A percentile compares a stretch with the other conserved stretches of the same genome.
phyloP scores from a whole-genome alignment of 805 yeast genomes.

The Candida nitratophila region DNA sequence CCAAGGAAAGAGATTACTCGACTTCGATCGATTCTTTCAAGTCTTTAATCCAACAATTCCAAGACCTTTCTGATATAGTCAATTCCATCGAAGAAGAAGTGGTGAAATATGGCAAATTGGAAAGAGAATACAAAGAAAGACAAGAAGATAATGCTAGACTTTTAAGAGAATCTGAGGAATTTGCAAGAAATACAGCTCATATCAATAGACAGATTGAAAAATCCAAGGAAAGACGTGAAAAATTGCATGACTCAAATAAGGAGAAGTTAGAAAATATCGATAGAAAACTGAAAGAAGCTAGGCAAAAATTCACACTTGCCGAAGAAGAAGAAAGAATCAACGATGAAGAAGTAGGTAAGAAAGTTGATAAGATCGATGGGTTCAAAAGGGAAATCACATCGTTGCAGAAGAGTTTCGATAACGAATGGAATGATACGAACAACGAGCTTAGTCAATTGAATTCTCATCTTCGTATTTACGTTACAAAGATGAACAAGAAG shows the following conservation, averaged over 20 bases:
- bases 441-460: conserved; percentile 48
- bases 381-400: conserved; percentile 27
- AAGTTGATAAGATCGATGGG: conserved; percentile 38
- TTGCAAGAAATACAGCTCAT: conserved; percentile 37
- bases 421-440: conserved; percentile 46
- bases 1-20: conserved; percentile 41
- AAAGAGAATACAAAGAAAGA: conserved; percentile 28
- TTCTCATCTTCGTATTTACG: conserved; percentile 46
- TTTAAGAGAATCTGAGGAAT: conserved; percentile 30
- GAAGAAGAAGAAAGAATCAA: conserved; percentile 42
- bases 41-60: conserved; percentile 40
- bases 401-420: conserved; percentile 37
- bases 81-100: conserved; percentile 45
- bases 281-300: conserved; percentile 35
- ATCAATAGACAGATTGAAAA: conserved; percentile 42
- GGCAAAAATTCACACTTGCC: conserved; percentile 32
- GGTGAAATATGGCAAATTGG: conserved; percentile 33
- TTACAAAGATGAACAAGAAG: conserved; percentile 40
- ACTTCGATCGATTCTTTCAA: conserved; percentile 53
- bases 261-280: conserved; percentile 37
- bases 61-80: conserved; percentile 33
- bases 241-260: conserved; percentile 35
- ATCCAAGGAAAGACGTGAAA: conserved; percentile 39
- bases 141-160: conserved; percentile 35
- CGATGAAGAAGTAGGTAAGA: conserved; percentile 41